Evolutionary conservation across 2,329 filamentous ascomycete genomes (phyloP).

Genomic region (Diaporthe sp.): DNA sequence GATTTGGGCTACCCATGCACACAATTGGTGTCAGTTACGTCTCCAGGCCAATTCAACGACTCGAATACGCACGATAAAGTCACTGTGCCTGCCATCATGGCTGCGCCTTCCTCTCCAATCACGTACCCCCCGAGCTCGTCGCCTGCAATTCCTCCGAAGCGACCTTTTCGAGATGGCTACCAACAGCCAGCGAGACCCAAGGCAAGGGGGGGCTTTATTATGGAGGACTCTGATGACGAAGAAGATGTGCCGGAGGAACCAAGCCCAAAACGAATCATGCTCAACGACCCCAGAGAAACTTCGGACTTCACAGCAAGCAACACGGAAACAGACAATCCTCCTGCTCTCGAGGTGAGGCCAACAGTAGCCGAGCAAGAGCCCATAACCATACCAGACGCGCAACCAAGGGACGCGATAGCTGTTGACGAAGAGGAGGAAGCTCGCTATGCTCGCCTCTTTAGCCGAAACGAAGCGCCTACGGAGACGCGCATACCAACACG

Average conservation of each 20-base stretch:
- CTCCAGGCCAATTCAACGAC: not conserved
- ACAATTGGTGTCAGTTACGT: not conserved
- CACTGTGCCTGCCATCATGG: conserved; percentile 38
- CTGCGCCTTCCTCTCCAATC: conserved; percentile 47
- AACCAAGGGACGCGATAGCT: conserved; percentile 2
- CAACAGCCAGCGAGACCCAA: conserved; percentile 50
- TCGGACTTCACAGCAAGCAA: conserved; percentile 40
- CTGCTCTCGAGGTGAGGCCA: not conserved
- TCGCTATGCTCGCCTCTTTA: conserved; percentile 44
- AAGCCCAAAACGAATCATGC: conserved; percentile 60
- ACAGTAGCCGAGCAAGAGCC: not conserved
- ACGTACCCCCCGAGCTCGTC: conserved; percentile 48
- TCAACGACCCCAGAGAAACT: conserved; percentile 49
- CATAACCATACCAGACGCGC: conserved; percentile 2
- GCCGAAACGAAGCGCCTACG: conserved; percentile 41
- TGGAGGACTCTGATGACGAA: conserved; percentile 58
- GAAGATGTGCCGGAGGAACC: conserved; percentile 54
- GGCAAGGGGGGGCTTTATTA: conserved; percentile 58
- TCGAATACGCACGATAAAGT: not conserved
- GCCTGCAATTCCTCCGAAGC: conserved; percentile 51
- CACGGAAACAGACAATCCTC: not conserved
- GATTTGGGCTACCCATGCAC: not conserved
- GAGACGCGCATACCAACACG: conserved; percentile 44
- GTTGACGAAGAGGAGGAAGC: conserved; percentile 37
- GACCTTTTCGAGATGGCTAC: conserved; percentile 51